These are phyloP conservation scores for Anthracocystis panici-leucophaei DNA, from an alignment of 1,284 basidiomycete species.

Conservation along the genomic window DNA sequence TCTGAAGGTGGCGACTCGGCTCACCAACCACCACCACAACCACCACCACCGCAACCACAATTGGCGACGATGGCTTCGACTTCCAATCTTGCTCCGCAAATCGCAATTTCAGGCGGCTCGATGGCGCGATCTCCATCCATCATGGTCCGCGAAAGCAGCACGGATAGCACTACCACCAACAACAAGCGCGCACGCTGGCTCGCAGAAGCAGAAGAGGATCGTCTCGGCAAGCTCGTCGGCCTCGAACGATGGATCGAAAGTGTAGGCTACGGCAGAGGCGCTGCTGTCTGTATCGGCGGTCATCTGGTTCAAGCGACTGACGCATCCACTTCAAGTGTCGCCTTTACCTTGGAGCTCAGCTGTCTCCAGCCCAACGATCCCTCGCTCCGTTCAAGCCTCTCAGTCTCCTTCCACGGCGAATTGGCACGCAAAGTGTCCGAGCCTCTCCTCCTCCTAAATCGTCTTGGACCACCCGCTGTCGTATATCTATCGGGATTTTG, in stretches of 20 bases:
- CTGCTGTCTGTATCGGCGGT: constrained; percentile 40
- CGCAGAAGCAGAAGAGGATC: constrained; percentile 35
- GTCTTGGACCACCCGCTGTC: constrained; percentile 27
- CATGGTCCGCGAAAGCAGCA: not conserved
- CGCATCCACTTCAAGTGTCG: not conserved
- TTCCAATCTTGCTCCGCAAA: not conserved
- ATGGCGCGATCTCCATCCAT: not conserved
- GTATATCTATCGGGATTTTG: constrained; percentile 40
- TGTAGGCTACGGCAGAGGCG: constrained; percentile 44
- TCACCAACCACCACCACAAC: constrained; percentile 6
- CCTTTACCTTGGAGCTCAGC: constrained; percentile 16
- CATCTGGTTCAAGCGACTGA: constrained; percentile 8
- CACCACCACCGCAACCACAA: not conserved
- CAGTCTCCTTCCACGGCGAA: constrained; percentile 10
- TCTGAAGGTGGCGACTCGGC: constrained; percentile 14
- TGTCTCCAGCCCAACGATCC: constrained; percentile 17
- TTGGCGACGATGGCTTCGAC: too few relatives aligned
- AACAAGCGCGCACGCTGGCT: constrained; percentile 25
- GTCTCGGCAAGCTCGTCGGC: constrained; percentile 35
- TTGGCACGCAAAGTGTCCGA: constrained; percentile 28
- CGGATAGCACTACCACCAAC: not conserved
- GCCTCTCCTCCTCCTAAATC: constrained; percentile 25
- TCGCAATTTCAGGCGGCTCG: not conserved
- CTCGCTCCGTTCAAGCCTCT: constrained; percentile 2
- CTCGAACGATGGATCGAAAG: constrained; percentile 36